Base-by-base conservation (phyloP, 345 rosid genomes). In the Citrus mangshanensis region DNA sequence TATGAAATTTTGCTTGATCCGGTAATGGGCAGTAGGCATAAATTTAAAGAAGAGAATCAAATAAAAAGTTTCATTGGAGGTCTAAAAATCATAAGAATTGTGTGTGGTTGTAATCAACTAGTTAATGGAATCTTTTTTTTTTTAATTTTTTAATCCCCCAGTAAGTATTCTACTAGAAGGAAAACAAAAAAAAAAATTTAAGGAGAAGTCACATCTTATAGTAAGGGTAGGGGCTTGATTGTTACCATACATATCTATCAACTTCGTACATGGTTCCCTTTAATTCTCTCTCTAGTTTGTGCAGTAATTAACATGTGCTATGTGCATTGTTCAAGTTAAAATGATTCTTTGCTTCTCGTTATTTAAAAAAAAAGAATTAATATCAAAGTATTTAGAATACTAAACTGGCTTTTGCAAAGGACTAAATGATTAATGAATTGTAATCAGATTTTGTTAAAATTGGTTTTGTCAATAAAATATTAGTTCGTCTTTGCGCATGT, bases 341-440 rank as follows among this genome's bases (percentile, higher is more conserved):
- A 32, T 14, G 64, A 76, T 76, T 76, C 78, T 66, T 76, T n/a
- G 72, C 78, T 76, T 76, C 32, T 49, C 7, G 56, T 56, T 30
- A 67, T 6, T 40, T 2, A 2, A 40, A 40, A 12, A 65, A 22
- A 3, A 35, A 35, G 0, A 49, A 12, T 46, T 12, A 46, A 13
- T 46, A 3, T 4, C 51, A 35, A 46, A 46, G 5, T 46, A 13
- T 13, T 46, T 46, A 13, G 51, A 13, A 46, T 46, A 12, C 51
- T 3, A 46, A 12, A 3, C 51, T 46, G 18, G 5, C 18, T 46
- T 46, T 46, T 46, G 51, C 51, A 46, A 46, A 46, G 3, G 51
- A 46, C 51, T 5, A 13, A 12, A 13, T 46, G 51, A 46, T 46
- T 46, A 46, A 46, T 46, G 51, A 46, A 3, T 46, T 46, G 16